A percentile compares a stretch with the other conserved stretches of the same genome.
Evolutionary conservation across 1,284 basidiomycete genomes (phyloP).

Genomic region (Golubevia sp.): DNA sequence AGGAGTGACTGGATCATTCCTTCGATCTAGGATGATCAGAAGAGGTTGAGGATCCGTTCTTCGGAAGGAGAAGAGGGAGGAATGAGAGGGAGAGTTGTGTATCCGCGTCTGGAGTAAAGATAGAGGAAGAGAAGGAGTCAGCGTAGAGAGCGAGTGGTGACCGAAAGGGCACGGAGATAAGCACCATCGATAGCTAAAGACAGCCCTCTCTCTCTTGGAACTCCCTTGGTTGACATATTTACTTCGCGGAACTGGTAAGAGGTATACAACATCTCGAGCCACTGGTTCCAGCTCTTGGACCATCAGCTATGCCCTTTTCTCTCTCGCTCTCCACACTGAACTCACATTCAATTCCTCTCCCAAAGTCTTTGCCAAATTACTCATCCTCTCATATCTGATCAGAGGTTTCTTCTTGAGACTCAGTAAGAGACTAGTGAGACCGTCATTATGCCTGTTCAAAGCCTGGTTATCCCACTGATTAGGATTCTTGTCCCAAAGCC

Average conservation of each 20-base stretch:
- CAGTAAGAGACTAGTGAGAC: conserved; percentile 83
- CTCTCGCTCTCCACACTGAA: too few relatives aligned
- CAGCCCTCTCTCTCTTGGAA: too few relatives aligned
- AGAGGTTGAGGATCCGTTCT: conserved; percentile 66
- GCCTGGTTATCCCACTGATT: conserved; percentile 85
- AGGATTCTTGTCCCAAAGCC: not conserved
- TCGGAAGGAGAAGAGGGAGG: conserved; percentile 65
- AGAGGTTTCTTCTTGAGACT: conserved; percentile 92
- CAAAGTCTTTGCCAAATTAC: conserved; percentile 84
- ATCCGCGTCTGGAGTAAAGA: not conserved
- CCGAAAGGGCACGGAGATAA: too few relatives aligned
- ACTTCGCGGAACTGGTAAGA: too few relatives aligned
- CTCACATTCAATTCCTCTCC: conserved; percentile 81
- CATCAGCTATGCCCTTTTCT: too few relatives aligned
- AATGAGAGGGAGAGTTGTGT: conserved; percentile 12
- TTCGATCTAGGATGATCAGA: conserved; percentile 73
- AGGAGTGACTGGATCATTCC: conserved; percentile 97
- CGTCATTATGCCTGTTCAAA: conserved; percentile 77
- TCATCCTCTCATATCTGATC: conserved; percentile 94
- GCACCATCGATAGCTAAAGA: too few relatives aligned
- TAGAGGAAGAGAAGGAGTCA: not conserved
- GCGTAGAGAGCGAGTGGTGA: not conserved
- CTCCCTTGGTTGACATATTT: too few relatives aligned
- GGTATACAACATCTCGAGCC: too few relatives aligned
- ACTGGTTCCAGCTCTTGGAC: not conserved